phyloP scores from a whole-genome alignment of 2,329 filamentous ascomycete genomes.

The Huntiella savannae region DNA sequence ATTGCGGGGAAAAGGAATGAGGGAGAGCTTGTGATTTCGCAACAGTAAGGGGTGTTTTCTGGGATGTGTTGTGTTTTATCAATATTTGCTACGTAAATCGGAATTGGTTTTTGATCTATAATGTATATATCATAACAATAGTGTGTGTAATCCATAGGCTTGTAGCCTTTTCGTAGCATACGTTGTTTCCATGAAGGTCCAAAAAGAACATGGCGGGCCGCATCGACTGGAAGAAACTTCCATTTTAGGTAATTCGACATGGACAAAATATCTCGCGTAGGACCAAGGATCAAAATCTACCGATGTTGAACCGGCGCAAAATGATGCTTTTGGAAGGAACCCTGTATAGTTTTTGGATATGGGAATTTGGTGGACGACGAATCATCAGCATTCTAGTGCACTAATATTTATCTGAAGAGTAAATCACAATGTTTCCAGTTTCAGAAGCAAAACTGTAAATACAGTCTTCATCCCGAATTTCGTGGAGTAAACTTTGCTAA shows the following conservation, averaged over 20 bases:
- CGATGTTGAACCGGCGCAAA: constrained; percentile 1
- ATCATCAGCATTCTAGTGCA: neutral
- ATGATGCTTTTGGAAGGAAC: neutral
- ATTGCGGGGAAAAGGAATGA: neutral
- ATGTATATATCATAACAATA: too few species aligned
- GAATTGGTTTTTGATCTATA: too few species aligned
- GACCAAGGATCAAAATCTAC: neutral
- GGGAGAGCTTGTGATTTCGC: neutral
- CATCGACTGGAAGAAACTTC: neutral
- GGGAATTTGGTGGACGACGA: neutral
- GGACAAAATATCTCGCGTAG: neutral
- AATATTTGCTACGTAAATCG: too few species aligned
- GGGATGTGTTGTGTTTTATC: too few species aligned
- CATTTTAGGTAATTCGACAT: too few species aligned
- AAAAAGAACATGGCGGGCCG: neutral
- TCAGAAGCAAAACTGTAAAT: constrained; percentile 33
- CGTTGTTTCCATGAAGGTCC: too few species aligned
- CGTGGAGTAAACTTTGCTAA: constrained; percentile 1
- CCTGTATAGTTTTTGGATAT: neutral
- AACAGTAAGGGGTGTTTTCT: too few species aligned
- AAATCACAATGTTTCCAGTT: constrained; percentile 28
- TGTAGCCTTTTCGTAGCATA: too few species aligned
- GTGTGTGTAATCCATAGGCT: too few species aligned
- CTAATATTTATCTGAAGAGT: neutral
- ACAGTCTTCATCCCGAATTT: neutral